A percentile compares a stretch with the other conserved stretches of the same genome.
Evolutionary conservation across 2,329 filamentous ascomycete species (phyloP).

Genomic region (Exophiala phaeomuriformis): DNA sequence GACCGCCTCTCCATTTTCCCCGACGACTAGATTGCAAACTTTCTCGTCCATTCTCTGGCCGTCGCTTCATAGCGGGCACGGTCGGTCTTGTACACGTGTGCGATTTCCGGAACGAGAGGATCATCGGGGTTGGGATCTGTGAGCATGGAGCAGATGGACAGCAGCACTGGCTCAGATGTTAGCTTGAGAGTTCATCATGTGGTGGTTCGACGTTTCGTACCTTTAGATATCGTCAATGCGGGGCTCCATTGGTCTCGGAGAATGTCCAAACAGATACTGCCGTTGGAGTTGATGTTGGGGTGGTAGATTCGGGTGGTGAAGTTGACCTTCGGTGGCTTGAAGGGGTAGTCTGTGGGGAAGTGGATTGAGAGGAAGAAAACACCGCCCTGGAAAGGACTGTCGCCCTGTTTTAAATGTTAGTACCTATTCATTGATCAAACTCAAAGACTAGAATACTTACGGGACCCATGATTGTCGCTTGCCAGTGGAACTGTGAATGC

Average conservation of each 20-base stretch:
- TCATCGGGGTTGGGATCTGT: constrained; percentile 99
- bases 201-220: constrained; percentile 45
- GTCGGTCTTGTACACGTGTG: constrained; percentile 99
- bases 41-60: constrained; percentile 95
- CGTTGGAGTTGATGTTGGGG: constrained; percentile 99
- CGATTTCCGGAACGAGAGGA: constrained; percentile 96
- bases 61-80: constrained; percentile 92
- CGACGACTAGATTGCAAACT: constrained; percentile 78
- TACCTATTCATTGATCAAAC: not conserved
- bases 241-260: constrained; percentile 99
- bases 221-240: constrained; percentile 96
- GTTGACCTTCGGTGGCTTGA: constrained; percentile 99
- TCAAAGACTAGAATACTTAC: constrained; percentile 52
- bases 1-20: constrained; percentile 2
- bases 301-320: constrained; percentile 99
- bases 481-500: constrained; percentile 84
- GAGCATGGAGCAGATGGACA: constrained; percentile 99
- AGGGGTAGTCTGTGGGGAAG: constrained; percentile 99
- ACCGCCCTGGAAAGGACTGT: constrained; percentile 95
- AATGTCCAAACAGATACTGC: constrained; percentile 98
- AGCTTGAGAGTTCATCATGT: not conserved
- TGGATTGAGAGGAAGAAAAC: constrained; percentile 99
- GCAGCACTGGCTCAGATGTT: constrained; percentile 57
- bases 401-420: constrained; percentile 52
- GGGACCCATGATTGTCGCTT: constrained; percentile 99